Percentiles rank a stretch among this genome's conserved stretches.
These are phyloP conservation scores for Russula brevipes DNA, from an alignment of 768 basidiomycete species.

Conservation along the genomic window DNA sequence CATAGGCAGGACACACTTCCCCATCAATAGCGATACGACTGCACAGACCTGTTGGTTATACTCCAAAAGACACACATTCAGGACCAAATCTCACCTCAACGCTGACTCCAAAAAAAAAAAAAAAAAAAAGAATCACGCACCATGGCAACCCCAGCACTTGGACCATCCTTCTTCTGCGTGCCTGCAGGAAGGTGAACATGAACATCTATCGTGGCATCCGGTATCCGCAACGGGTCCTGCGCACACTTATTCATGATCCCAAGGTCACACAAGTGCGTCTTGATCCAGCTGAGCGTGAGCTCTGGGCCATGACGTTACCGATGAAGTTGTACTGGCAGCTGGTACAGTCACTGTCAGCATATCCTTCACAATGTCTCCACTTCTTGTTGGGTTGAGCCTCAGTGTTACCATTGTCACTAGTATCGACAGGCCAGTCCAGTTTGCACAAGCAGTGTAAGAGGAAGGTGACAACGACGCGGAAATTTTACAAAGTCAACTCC, in stretches of 20 bases:
- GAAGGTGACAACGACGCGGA: too few species aligned
- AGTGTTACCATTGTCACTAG: too few species aligned
- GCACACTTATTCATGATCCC: constrained; percentile 64
- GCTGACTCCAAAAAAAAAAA: not conserved
- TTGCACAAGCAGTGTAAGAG: too few species aligned
- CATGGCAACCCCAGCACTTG: constrained; percentile 87
- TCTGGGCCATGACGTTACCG: constrained; percentile 46
- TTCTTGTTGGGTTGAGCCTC: too few species aligned
- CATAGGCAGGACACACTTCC: constrained; percentile 62
- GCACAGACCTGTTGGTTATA: constrained; percentile 57
- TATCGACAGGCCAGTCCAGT: too few species aligned
- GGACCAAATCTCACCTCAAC: not conserved
- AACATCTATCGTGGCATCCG: constrained; percentile 62
- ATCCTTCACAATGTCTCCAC: too few species aligned
- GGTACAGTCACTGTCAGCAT: too few species aligned
- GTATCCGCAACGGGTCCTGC: constrained; percentile 71
- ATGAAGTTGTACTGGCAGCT: too few species aligned
- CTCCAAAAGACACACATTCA: not conserved
- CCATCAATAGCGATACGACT: constrained; percentile 78
- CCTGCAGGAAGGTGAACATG: constrained; percentile 88
- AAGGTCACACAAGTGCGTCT: constrained; percentile 74
- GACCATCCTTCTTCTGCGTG: constrained; percentile 90
- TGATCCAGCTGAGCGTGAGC: constrained; percentile 89
- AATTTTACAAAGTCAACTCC: too few species aligned
- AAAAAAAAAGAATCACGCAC: constrained; percentile 36